Conservation (phyloP, 768 basidiomycete species). For the Auricularia auricula-judae region DNA sequence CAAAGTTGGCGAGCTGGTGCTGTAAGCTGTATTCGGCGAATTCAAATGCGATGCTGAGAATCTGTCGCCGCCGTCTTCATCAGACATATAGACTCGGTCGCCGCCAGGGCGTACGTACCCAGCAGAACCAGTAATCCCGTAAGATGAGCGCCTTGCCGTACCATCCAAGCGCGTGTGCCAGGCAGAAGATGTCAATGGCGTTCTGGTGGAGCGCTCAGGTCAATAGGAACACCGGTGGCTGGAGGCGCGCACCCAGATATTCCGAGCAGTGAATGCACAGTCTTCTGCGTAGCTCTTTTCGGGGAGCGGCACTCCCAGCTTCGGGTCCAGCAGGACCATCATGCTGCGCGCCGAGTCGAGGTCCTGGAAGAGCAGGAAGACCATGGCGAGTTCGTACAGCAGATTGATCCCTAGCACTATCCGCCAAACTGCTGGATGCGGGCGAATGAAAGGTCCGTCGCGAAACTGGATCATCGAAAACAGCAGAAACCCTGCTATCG, state of each 20-base stretch:
- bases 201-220: constrained; percentile 30
- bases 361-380: constrained; percentile 82
- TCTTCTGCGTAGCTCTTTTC: constrained; percentile 84
- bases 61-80: constrained; percentile 31
- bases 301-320: constrained; percentile 58
- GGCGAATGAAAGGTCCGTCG: constrained; percentile 81
- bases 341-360: constrained; percentile 61
- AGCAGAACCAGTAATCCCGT: constrained; percentile 90
- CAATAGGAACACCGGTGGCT: neutral
- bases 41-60: constrained; percentile 79
- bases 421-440: constrained; percentile 42
- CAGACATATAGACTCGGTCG: neutral
- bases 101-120: constrained; percentile 38
- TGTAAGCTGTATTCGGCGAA: constrained; percentile 81
- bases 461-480: constrained; percentile 86
- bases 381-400: constrained; percentile 70
- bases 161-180: constrained; percentile 81
- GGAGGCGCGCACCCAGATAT: constrained; percentile 48
- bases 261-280: constrained; percentile 50
- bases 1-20: constrained; percentile 82
- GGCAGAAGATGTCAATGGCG: constrained; percentile 76
- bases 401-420: constrained; percentile 63
- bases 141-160: constrained; percentile 86
- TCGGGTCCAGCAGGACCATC: constrained; percentile 71
- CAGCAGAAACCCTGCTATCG: constrained; percentile 58